phyloP scores from a whole-genome alignment of 371 early-diverging fungal species.

The Zancudomyces culisetae region DNA sequence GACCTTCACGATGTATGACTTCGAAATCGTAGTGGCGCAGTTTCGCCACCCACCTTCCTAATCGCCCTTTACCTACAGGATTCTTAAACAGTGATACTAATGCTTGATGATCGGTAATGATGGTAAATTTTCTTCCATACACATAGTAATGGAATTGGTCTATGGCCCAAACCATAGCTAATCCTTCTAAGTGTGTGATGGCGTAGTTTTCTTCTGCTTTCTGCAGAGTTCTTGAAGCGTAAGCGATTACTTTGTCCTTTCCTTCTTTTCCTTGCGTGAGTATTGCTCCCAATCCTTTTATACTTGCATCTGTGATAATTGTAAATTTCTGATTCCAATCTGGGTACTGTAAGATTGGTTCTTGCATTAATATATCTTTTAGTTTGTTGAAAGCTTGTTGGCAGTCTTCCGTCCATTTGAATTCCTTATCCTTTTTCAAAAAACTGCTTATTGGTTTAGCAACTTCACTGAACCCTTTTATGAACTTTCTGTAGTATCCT shows the following conservation, averaged over 20 bases:
- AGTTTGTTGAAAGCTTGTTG: conserved; percentile 18
- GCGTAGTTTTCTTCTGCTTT: background rate
- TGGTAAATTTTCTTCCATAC: background rate
- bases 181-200: background rate
- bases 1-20: background rate
- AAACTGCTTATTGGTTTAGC: conserved; percentile 23
- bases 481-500: conserved; percentile 32
- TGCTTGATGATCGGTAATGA: background rate
- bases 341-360: background rate
- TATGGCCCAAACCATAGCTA: conserved; percentile 3
- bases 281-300: background rate
- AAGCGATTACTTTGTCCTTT: background rate
- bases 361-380: background rate
- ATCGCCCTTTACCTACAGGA: background rate
- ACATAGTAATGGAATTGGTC: conserved; percentile 1
- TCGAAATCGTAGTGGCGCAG: conserved; percentile 1
- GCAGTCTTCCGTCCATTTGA: conserved; percentile 17
- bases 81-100: background rate
- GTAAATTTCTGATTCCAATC: background rate
- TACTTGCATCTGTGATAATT: background rate
- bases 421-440: conserved; percentile 14
- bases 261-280: background rate
- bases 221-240: background rate
- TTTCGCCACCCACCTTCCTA: background rate
- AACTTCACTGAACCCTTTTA: conserved; percentile 21